Evolutionary conservation across 2,329 filamentous ascomycete species (phyloP), one percentile per base, ranked within the genome.

Genomic region (Sporothrix globosa): DNA sequence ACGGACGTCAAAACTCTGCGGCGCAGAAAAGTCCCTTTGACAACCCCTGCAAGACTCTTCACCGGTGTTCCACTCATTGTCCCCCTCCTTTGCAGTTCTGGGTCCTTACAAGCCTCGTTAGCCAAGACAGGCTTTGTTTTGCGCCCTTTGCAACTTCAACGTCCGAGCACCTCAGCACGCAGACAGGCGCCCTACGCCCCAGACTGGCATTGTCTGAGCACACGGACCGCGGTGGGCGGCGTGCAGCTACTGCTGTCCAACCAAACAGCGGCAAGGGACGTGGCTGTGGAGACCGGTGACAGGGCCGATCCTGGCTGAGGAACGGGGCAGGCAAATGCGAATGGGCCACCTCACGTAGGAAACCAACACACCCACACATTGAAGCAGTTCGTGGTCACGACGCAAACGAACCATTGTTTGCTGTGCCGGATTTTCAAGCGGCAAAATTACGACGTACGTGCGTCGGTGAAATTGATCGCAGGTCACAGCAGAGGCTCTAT

Each of bases 251-350:
- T 61, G 5, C 24, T 27, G 34, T 44, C 39, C 58, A 61, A 46
- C n/a, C 39, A 61, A 61, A 27, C 34, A 7, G 19, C n/a, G 19
- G 39, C 30, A 21, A 46, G 24, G 58, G 39, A 61, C 10, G n/a
- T n/a, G 58, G 39, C 56, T 61, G 58, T 61, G 58, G 58, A 24
- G 58, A 61, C n/a, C 19, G 30, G 58, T 44, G 58, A 61, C 58
- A 61, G 58, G 34, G 58, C 19, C 21, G 34, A 17, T 41, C 58
- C 39, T 21, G 19, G 34, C 6, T 61, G n/a, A 19, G 30, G 6
- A 27, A 7, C 5, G 27, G n/a, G 39, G 58, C 58, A 63, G 58
- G 58, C 58, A 63, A 63, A 46, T 58, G 13, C 9, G 13, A n/a
- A 39, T 46, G 41, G 41, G 14, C 44, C 1, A 19, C 3, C 44